These are phyloP conservation scores for Stemphylium vesicarium DNA, from an alignment of 2,329 filamentous ascomycete genomes.

Conservation along the genomic window DNA sequence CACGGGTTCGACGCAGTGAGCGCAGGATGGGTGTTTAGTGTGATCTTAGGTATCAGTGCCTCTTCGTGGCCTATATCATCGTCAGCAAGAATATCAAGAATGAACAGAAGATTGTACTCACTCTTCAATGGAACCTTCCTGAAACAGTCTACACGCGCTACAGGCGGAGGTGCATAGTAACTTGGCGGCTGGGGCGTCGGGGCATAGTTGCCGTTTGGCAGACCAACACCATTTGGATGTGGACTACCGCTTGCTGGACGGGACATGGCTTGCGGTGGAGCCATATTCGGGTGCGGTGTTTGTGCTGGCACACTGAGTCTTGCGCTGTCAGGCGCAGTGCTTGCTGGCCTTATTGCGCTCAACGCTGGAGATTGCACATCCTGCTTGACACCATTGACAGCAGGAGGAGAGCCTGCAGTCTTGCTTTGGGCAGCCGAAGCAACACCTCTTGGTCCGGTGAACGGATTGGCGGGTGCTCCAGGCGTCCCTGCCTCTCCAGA, in stretches of 20 bases:
- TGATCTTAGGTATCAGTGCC: conserved; percentile 71
- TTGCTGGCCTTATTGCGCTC: conserved; percentile 46
- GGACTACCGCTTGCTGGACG: conserved; percentile 52
- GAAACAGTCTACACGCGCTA: conserved; percentile 40
- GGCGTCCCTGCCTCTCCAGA: conserved; percentile 37
- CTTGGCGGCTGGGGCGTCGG: conserved; percentile 40
- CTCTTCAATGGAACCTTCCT: conserved; percentile 53
- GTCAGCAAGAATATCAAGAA: conserved; percentile 23
- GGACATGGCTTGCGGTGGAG: conserved; percentile 47
- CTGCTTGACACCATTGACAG: conserved; percentile 45
- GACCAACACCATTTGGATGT: conserved; percentile 44
- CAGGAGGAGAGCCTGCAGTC: conserved; percentile 46
- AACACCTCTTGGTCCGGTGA: conserved; percentile 33
- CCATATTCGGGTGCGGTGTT: conserved; percentile 46
- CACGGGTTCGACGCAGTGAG: conserved; percentile 68
- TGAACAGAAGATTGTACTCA: conserved; percentile 37
- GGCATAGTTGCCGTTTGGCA: conserved; percentile 31
- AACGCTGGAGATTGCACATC: conserved; percentile 55
- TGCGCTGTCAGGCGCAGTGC: conserved; percentile 43
- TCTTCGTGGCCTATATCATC: conserved; percentile 50
- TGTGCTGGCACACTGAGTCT: conserved; percentile 38
- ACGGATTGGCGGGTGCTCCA: conserved; percentile 34
- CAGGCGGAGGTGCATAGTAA: conserved; percentile 39
- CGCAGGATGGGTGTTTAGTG: conserved; percentile 71
- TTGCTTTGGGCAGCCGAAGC: conserved; percentile 25